These are phyloP conservation scores for Ceratocystis papillata DNA, from an alignment of 2,329 filamentous ascomycete genomes.

Conservation along the genomic window DNA sequence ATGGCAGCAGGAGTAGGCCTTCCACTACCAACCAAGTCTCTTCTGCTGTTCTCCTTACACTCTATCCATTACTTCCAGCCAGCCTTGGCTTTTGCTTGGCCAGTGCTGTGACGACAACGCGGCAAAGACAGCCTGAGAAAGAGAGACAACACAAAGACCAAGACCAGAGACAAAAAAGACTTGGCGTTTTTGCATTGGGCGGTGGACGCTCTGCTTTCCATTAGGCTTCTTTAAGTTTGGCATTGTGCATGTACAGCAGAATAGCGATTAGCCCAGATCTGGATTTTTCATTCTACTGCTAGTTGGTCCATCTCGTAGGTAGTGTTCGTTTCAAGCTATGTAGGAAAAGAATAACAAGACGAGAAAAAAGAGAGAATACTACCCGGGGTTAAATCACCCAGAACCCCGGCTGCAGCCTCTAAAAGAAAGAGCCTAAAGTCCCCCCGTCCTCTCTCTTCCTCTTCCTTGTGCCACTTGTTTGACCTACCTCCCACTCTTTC, in stretches of 20 bases:
- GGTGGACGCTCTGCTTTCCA: too few species aligned
- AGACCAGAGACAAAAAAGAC: too few species aligned
- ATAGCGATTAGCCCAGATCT: too few species aligned
- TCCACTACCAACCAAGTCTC: too few species aligned
- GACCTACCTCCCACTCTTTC: too few species aligned
- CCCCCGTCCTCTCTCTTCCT: neutral
- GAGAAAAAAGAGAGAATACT: neutral
- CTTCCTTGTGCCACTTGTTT: neutral
- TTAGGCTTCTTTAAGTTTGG: too few species aligned
- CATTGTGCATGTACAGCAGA: too few species aligned
- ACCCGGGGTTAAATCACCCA: slow-evolving; percentile 6
- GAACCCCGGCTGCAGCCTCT: neutral
- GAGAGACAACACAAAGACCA: too few species aligned
- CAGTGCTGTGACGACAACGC: neutral
- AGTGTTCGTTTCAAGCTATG: neutral
- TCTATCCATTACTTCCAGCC: neutral
- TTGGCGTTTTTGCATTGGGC: neutral
- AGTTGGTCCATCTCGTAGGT: too few species aligned
- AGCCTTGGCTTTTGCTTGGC: neutral
- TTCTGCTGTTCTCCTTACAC: neutral
- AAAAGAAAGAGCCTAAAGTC: slow-evolving; percentile 8
- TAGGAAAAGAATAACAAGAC: neutral
- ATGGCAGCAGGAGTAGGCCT: too few species aligned
- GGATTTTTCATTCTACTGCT: too few species aligned
- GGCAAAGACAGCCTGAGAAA: slow-evolving; percentile 2